These are phyloP conservation scores for Magnusiomyces suaveolens DNA, from an alignment of 1,139 yeast species.

Conservation along the genomic window DNA sequence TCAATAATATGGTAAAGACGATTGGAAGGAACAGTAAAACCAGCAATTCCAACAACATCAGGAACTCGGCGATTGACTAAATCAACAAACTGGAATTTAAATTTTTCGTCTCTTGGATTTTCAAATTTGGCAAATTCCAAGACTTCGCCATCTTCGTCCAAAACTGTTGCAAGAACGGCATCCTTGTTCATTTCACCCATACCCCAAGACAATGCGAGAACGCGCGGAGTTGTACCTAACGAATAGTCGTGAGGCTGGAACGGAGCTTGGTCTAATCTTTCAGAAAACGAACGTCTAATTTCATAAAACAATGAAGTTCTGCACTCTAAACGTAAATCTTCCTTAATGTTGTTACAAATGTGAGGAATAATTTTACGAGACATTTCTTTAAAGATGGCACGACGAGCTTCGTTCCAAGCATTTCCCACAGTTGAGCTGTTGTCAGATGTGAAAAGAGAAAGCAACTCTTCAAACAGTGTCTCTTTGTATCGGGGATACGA, in stretches of 20 bases:
- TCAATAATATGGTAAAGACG: constrained; percentile 49
- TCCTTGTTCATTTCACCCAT: constrained; percentile 71
- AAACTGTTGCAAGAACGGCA: constrained; percentile 73
- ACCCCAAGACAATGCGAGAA: constrained; percentile 75
- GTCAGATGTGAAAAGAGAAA: constrained; percentile 63
- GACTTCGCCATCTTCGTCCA: constrained; percentile 74
- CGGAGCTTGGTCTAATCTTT: constrained; percentile 86
- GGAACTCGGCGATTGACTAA: constrained; percentile 50
- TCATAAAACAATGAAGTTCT: constrained; percentile 60
- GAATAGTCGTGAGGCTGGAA: constrained; percentile 70
- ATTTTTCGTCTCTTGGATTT: constrained; percentile 50
- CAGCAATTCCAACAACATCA: constrained; percentile 84
- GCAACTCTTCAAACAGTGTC: constrained; percentile 40
- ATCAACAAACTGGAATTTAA: constrained; percentile 52
- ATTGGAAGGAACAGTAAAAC: constrained; percentile 68
- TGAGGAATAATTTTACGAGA: constrained; percentile 58
- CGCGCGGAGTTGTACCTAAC: constrained; percentile 75
- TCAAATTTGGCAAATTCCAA: constrained; percentile 71
- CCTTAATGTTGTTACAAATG: constrained; percentile 70
- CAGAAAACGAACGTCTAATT: constrained; percentile 58
- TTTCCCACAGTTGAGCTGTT: constrained; percentile 72
- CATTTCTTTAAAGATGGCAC: constrained; percentile 54
- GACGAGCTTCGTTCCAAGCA: constrained; percentile 76
- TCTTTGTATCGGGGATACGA: constrained; percentile 36
- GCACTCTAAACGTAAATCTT: constrained; percentile 69